These are phyloP conservation scores for Beauveria pseudobassiana DNA, from an alignment of 2,329 filamentous ascomycete genomes.

Conservation along the genomic window DNA sequence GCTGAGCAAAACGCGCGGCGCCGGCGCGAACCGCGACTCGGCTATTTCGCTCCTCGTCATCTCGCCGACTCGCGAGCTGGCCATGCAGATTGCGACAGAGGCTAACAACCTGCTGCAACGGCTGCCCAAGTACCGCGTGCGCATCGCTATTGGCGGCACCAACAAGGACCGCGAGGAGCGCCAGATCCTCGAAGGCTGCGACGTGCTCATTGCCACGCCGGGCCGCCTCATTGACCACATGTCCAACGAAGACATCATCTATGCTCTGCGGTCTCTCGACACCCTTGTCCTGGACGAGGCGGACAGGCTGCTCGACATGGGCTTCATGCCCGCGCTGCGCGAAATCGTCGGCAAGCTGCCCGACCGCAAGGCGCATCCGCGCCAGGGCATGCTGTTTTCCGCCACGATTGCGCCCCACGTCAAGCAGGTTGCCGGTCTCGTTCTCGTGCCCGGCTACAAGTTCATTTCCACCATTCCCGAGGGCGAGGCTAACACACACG, in stretches of 20 bases:
- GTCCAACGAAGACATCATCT: conserved; percentile 60
- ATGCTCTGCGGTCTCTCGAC: conserved; percentile 61
- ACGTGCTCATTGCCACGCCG: conserved; percentile 75
- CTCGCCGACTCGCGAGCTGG: conserved; percentile 64
- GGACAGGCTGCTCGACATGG: conserved; percentile 73
- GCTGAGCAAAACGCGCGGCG: conserved; percentile 35
- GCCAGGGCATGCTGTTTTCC: conserved; percentile 75
- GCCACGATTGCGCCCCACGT: conserved; percentile 78
- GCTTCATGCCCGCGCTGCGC: conserved; percentile 72
- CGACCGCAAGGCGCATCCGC: conserved; percentile 46
- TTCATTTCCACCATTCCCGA: conserved; percentile 73
- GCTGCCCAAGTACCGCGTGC: conserved; percentile 66
- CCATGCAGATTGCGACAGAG: conserved; percentile 63
- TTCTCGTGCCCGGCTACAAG: conserved; percentile 64
- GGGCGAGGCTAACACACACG: conserved; percentile 69
- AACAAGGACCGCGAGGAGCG: conserved; percentile 68
- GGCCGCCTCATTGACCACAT: conserved; percentile 74
- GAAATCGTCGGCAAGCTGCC: conserved; percentile 70
- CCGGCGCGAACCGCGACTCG: conserved; percentile 21
- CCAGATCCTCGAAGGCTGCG: conserved; percentile 63
- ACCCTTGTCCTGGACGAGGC: conserved; percentile 80
- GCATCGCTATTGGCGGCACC: conserved; percentile 70
- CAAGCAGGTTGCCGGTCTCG: conserved; percentile 62
- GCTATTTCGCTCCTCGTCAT: conserved; percentile 57
- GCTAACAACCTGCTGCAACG: conserved; percentile 63